phyloP scores from a whole-genome alignment of 768 basidiomycete genomes.

The Agaricus subrufescens region DNA sequence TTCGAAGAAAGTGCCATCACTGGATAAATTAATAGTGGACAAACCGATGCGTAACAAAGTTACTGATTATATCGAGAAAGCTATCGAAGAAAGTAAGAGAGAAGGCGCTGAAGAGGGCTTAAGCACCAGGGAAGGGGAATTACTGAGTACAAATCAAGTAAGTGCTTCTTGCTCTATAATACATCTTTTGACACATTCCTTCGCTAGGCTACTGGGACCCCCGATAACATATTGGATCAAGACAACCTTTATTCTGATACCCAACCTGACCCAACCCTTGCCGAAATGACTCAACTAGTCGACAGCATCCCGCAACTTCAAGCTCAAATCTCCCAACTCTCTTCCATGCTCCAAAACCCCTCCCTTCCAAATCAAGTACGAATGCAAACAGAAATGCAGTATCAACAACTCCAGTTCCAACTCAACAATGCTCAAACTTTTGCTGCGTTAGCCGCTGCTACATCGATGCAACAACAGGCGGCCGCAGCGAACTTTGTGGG shows the following conservation, averaged over 20 bases:
- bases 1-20: slow-evolving; percentile 77
- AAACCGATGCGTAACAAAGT: slow-evolving; percentile 76
- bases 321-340: slow-evolving; percentile 79
- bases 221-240: slow-evolving; percentile 30
- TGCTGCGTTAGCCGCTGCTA: slow-evolving; percentile 57
- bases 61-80: slow-evolving; percentile 75
- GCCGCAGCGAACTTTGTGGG: slow-evolving; percentile 23
- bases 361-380: slow-evolving; percentile 68
- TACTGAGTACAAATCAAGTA: slow-evolving; percentile 29
- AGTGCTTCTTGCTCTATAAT: neutral
- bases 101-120: slow-evolving; percentile 46
- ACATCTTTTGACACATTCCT: neutral
- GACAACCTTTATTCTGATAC: slow-evolving; percentile 67
- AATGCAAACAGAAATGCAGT: slow-evolving; percentile 78
- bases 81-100: slow-evolving; percentile 72
- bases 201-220: slow-evolving; percentile 13
- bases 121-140: slow-evolving; percentile 17
- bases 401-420: slow-evolving; percentile 75
- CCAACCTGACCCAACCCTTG: slow-evolving; percentile 50
- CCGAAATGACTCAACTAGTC: slow-evolving; percentile 69
- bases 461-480: slow-evolving; percentile 39
- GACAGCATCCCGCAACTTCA: slow-evolving; percentile 80
- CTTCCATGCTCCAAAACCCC: slow-evolving; percentile 75
- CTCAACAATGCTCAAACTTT: slow-evolving; percentile 77
- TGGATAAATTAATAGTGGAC: slow-evolving; percentile 84